Evolutionary conservation across 768 basidiomycete species (phyloP).

Genomic region (Galerina sulciceps): DNA sequence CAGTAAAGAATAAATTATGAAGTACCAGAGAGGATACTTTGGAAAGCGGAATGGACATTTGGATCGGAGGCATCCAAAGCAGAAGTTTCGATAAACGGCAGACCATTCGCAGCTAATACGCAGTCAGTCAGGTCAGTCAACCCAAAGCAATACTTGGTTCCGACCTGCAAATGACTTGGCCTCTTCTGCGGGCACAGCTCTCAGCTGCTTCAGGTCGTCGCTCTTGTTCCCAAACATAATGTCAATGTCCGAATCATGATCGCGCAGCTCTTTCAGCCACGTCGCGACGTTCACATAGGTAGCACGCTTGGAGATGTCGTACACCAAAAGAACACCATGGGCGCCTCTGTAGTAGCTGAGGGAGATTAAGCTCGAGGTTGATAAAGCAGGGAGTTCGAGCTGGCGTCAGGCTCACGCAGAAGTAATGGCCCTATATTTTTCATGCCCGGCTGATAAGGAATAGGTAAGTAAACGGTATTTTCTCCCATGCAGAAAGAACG

Average conservation of each 20-base stretch:
- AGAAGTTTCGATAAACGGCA: slow-evolving; percentile 98
- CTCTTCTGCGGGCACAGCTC: slow-evolving; percentile 97
- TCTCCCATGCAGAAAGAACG: slow-evolving; percentile 30
- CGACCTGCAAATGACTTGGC: slow-evolving; percentile 88
- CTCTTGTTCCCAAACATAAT: slow-evolving; percentile 98
- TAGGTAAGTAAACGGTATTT: slow-evolving; percentile 9
- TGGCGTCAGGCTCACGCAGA: slow-evolving; percentile 71
- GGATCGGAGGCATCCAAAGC: slow-evolving; percentile 90
- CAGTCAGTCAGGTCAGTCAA: slow-evolving; percentile 7
- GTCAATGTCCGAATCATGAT: slow-evolving; percentile 91
- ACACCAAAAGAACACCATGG: slow-evolving; percentile 91
- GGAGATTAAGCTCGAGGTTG: neutral
- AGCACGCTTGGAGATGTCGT: slow-evolving; percentile 92
- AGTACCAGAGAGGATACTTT: slow-evolving; percentile 89
- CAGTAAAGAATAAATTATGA: neutral
- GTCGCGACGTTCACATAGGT: slow-evolving; percentile 93
- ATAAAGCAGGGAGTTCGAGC: neutral
- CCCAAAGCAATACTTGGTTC: neutral
- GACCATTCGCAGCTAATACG: slow-evolving; percentile 77
- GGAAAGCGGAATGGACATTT: slow-evolving; percentile 97
- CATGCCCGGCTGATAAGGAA: slow-evolving; percentile 82
- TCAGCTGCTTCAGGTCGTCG: slow-evolving; percentile 97
- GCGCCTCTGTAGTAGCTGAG: slow-evolving; percentile 96
- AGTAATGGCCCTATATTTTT: slow-evolving; percentile 96
- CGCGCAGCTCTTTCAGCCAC: slow-evolving; percentile 97